phyloP scores from a whole-genome alignment of 306 rosid species.

The Fagus crenata region DNA sequence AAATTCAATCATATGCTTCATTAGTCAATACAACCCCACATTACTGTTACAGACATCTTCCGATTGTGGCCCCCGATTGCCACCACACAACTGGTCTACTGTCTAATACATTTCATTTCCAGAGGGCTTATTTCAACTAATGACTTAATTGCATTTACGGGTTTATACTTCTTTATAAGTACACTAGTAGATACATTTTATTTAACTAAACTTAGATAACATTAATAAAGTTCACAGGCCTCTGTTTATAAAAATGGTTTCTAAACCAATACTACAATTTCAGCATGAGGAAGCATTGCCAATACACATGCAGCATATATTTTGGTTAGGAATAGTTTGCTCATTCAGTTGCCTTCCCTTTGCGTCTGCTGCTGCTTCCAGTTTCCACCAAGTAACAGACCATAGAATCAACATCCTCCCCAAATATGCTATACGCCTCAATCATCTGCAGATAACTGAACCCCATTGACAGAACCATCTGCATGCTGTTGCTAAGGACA shows the following conservation, averaged over 20 bases:
- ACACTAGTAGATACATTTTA: background rate
- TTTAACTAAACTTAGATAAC: background rate
- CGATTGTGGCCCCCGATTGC: too few species aligned
- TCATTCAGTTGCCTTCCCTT: conserved; percentile 93
- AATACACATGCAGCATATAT: background rate
- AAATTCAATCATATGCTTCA: too few species aligned
- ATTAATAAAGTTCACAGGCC: conserved; percentile 1
- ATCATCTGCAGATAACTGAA: conserved; percentile 80
- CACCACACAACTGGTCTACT: too few species aligned
- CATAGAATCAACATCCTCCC: conserved; percentile 95
- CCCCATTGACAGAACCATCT: conserved; percentile 78
- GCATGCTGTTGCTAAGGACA: conserved; percentile 64
- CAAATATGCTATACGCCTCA: conserved; percentile 90
- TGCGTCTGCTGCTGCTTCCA: conserved; percentile 70
- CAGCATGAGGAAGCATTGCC: background rate
- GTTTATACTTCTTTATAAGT: background rate
- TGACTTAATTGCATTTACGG: background rate
- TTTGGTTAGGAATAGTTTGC: background rate
- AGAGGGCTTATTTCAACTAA: background rate
- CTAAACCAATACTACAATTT: background rate
- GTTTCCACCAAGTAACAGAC: conserved; percentile 83
- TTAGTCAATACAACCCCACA: too few species aligned
- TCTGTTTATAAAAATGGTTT: background rate
- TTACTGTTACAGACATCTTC: too few species aligned
- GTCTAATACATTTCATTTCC: too few species aligned